Evolutionary conservation across 169 alveolate genomes (phyloP).

Genomic region (Cryptosporidium muris): DNA sequence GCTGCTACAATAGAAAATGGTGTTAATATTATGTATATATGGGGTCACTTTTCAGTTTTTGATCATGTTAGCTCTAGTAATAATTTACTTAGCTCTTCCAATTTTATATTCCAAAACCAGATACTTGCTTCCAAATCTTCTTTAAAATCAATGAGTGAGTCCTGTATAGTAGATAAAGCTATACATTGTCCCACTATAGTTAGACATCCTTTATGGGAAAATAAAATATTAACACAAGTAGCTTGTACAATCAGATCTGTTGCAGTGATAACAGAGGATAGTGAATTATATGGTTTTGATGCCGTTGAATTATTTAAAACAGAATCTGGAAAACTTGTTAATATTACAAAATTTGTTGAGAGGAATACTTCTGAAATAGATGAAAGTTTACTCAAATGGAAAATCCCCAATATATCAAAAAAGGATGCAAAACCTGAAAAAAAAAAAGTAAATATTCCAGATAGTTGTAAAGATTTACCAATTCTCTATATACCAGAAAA

Average conservation of each 20-base stretch:
- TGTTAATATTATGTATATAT: conserved; percentile 60
- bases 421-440: conserved; percentile 51
- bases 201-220: conserved; percentile 63
- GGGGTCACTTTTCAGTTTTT: conserved; percentile 59
- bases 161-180: conserved; percentile 25
- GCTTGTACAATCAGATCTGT: conserved; percentile 61
- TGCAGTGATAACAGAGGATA: conserved; percentile 68
- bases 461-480: conserved; percentile 36
- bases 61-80: conserved; percentile 16
- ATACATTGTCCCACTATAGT: conserved; percentile 70
- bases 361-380: neutral
- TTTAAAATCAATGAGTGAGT: conserved; percentile 23
- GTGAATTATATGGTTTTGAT: conserved; percentile 66
- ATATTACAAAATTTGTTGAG: neutral
- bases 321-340: conserved; percentile 35
- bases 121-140: conserved; percentile 5
- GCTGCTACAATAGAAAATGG: conserved; percentile 68
- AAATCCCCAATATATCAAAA: conserved; percentile 16
- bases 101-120: neutral
- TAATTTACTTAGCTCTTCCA: too few relatives aligned
- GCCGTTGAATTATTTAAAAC: conserved; percentile 23
- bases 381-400: conserved; percentile 4
- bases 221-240: conserved; percentile 55
- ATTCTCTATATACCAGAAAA: conserved; percentile 46
- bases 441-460: conserved; percentile 34